A percentile compares a stretch with the other conserved stretches of the same genome.
phyloP scores from a whole-genome alignment of 2,329 filamentous ascomycete species.

The Pyrenophora seminiperda region DNA sequence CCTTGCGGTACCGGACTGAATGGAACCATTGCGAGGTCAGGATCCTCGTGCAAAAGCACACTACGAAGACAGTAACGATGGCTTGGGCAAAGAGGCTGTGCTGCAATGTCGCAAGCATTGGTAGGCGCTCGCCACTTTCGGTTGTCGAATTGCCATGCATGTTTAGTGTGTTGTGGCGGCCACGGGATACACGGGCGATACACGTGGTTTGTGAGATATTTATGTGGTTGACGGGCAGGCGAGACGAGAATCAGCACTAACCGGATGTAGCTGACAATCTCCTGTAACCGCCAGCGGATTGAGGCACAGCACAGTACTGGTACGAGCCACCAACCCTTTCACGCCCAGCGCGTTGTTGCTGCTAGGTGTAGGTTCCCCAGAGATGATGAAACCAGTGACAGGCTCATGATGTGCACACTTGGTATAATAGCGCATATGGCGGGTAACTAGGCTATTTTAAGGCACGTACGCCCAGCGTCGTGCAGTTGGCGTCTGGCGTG shows the following conservation, averaged over 20 bases:
- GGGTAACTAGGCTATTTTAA: constrained; percentile 34
- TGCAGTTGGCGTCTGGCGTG: constrained; percentile 20
- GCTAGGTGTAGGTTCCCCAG: not conserved
- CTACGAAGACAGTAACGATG: constrained; percentile 8
- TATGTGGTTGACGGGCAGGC: not conserved
- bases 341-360: too few relatives aligned
- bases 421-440: constrained; percentile 14
- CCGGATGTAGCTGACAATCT: not conserved
- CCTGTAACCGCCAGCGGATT: too few relatives aligned
- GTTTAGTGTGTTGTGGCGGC: not conserved
- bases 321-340: too few relatives aligned
- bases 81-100: constrained; percentile 5
- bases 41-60: constrained; percentile 20
- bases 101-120: constrained; percentile 1
- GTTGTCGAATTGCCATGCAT: constrained; percentile 7
- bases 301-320: too few relatives aligned
- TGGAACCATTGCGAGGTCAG: constrained; percentile 19
- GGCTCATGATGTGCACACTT: constrained; percentile 14
- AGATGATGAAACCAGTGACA: constrained; percentile 22
- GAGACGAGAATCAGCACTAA: not conserved
- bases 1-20: constrained; percentile 13
- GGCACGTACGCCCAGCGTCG: constrained; percentile 10
- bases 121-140: not conserved
- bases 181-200: not conserved
- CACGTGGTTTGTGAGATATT: not conserved